These are phyloP conservation scores for Carex cristatella DNA, from an alignment of 176 grass and related monocot species.

Conservation along the genomic window DNA sequence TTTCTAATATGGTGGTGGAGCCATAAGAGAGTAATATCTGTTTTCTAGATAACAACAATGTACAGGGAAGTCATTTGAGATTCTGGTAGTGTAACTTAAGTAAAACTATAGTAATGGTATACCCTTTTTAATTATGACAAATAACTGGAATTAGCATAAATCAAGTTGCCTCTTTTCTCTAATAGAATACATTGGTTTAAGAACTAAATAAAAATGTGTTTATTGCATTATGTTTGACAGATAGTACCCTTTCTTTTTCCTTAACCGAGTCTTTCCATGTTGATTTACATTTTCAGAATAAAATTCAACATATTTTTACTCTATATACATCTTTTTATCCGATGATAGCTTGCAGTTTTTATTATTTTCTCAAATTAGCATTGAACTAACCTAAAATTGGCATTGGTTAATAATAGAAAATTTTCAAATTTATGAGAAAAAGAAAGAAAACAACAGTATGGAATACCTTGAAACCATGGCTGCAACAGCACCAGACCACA, in stretches of 20 bases:
- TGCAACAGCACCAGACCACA: constrained; percentile 84
- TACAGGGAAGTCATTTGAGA: not conserved
- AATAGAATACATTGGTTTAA: not conserved
- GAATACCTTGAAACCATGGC: constrained; percentile 88
- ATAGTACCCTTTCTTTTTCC: not conserved
- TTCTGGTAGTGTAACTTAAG: not conserved
- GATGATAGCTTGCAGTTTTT: not conserved
- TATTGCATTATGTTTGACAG: not conserved
- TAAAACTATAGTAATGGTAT: not conserved
- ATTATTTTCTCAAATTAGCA: not conserved
- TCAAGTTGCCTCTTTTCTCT: not conserved
- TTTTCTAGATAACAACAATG: not conserved
- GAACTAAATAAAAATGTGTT: not conserved
- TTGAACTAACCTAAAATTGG: not conserved
- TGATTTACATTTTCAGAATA: not conserved
- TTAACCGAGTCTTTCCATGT: not conserved
- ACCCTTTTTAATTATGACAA: not conserved
- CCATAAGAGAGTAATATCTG: not conserved
- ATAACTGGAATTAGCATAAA: not conserved
- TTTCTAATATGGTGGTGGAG: not conserved
- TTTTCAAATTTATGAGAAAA: not conserved
- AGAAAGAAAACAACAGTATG: not conserved
- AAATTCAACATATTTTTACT: not conserved
- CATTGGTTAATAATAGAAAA: not conserved
- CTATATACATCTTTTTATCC: not conserved